Evolutionary conservation across 441 rosid genomes (phyloP), one percentile per base, ranked within the genome.

Genomic region (Populus hybrid): DNA sequence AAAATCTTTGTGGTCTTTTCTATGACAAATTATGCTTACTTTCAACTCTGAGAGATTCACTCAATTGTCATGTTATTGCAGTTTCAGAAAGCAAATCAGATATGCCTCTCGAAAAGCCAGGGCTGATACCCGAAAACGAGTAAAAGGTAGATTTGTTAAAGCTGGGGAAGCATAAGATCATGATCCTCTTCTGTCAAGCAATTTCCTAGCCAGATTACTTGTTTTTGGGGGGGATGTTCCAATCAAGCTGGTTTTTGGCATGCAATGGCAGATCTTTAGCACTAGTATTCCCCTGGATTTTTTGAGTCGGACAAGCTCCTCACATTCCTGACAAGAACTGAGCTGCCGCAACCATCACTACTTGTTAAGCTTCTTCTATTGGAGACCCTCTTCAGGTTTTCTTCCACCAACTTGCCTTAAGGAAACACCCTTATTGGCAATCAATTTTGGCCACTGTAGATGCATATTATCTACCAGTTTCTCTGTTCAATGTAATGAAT

Each of bases 71-170:
- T 78, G 42, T 57, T 81, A 8, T 32, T 61, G 76, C 61, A 94
- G 98, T 78, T 93, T 89, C 71, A 90, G 89, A 21, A 91, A 93
- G 68, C 92, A 90, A 72, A 90, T 93, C 80, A 80, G 96, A 82
- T 90, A 93, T 6, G 30, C 30, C 30, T 28, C 30, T 28, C 30
- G 30, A 2, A 28, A 28, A 28, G 30, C 30, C 30, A 28, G 94
- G 75, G 98, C 98, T 50, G 95, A 94, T 70, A 89, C 91, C 7
- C 90, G 98, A 80, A 94, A 90, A 78, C 84, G 97, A 7, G 97
- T 90, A 74, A 92, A 91, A 80, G 98, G 97, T 19, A 85, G 97
- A 85, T 94, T 94, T 82, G 97, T 92, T 74, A 92, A 94, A 85
- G 92, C 93, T 8, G 91, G 89, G 5, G 98, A 94, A 80, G 84